A percentile compares a stretch with the other conserved stretches of the same genome.
phyloP scores from a whole-genome alignment of 768 basidiomycete species.

The Boletus fagicola region DNA sequence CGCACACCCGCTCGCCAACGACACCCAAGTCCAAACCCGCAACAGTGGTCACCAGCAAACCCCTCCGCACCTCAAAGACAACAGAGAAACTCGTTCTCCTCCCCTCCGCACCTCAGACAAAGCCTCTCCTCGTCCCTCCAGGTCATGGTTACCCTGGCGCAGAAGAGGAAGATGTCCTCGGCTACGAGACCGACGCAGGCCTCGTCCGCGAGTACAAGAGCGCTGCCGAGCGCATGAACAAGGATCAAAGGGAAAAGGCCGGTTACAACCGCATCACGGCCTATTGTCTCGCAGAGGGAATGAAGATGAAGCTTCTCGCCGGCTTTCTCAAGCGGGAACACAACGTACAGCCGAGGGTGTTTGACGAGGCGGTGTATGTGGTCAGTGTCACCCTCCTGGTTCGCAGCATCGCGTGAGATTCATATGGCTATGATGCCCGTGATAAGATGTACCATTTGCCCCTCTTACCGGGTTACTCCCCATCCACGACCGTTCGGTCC shows the following conservation, averaged over 20 bases:
- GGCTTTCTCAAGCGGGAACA: constrained; percentile 92
- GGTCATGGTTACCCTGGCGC: constrained; percentile 14
- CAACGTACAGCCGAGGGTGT: constrained; percentile 81
- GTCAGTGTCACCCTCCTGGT: constrained; percentile 45
- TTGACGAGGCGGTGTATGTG: constrained; percentile 91
- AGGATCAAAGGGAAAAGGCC: constrained; percentile 76
- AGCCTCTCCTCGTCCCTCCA: constrained; percentile 45
- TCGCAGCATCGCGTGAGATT: background rate
- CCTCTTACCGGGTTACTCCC: constrained; percentile 86
- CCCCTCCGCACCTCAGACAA: constrained; percentile 87
- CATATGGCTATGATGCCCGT: background rate
- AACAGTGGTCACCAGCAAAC: constrained; percentile 38
- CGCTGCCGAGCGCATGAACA: constrained; percentile 85
- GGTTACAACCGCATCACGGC: constrained; percentile 83
- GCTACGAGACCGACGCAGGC: constrained; percentile 65
- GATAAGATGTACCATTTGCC: constrained; percentile 87
- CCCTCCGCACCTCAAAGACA: constrained; percentile 84
- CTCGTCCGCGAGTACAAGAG: constrained; percentile 73
- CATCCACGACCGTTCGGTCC: constrained; percentile 81
- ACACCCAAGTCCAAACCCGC: constrained; percentile 17
- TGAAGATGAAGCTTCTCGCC: constrained; percentile 80
- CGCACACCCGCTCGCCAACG: constrained; percentile 16
- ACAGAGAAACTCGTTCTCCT: constrained; percentile 88
- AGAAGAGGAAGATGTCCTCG: constrained; percentile 49
- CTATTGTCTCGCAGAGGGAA: constrained; percentile 83